Evolutionary conservation across 306 rosid genomes (phyloP).

Genomic region (Ormosia emarginata): DNA sequence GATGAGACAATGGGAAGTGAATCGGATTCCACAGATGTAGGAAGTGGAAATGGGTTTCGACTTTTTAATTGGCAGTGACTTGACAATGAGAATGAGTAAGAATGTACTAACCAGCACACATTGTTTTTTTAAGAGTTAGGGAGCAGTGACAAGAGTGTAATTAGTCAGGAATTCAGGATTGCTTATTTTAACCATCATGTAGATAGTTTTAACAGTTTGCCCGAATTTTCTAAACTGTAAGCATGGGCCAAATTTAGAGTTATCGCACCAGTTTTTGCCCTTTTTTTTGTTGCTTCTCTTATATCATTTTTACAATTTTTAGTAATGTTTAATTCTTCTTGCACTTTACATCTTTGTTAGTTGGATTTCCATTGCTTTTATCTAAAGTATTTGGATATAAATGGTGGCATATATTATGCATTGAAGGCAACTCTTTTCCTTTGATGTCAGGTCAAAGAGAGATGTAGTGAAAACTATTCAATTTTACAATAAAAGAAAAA

Average conservation of each 20-base stretch:
- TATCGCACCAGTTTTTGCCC: too few relatives aligned
- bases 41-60: slow-evolving; percentile 39
- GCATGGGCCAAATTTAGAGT: background rate
- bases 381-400: background rate
- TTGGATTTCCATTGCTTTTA: background rate
- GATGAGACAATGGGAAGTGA: slow-evolving; percentile 61
- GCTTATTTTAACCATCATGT: slow-evolving; percentile 1
- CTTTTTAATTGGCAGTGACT: slow-evolving; percentile 41
- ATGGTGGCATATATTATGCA: too few relatives aligned
- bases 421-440: background rate
- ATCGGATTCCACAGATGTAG: slow-evolving; percentile 52
- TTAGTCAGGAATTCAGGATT: slow-evolving; percentile 12
- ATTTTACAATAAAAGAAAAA: too few relatives aligned
- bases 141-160: slow-evolving; percentile 16
- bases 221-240: slow-evolving; percentile 3
- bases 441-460: too few relatives aligned
- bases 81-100: background rate
- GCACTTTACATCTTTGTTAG: background rate
- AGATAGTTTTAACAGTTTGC: slow-evolving; percentile 26
- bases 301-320: background rate
- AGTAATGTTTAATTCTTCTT: background rate
- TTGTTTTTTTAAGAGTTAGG: slow-evolving; percentile 7
- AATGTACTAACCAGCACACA: slow-evolving; percentile 27
- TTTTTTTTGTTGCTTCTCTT: background rate
- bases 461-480: too few relatives aligned